These are phyloP conservation scores for Atkinsonella hypoxylon DNA, from an alignment of 2,329 filamentous ascomycete species.

Conservation along the genomic window DNA sequence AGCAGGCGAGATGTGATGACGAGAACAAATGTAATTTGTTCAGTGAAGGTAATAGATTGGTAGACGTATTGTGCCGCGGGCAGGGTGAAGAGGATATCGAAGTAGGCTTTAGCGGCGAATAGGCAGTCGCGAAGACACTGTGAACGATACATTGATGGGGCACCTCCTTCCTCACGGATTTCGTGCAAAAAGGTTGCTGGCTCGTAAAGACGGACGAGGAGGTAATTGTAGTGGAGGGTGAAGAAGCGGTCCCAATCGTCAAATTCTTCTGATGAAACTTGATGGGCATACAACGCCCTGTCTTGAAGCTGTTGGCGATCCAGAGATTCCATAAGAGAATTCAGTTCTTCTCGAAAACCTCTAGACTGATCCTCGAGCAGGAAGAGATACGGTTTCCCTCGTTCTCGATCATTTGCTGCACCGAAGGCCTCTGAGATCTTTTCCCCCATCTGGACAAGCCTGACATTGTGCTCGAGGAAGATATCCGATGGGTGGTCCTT, in stretches of 20 bases:
- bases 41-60: slow-evolving; percentile 12
- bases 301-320: slow-evolving; percentile 11
- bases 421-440: slow-evolving; percentile 22
- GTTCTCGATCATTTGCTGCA: slow-evolving; percentile 16
- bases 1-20: slow-evolving; percentile 13
- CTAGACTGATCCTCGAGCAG: slow-evolving; percentile 22
- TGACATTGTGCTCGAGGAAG: slow-evolving; percentile 21
- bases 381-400: slow-evolving; percentile 17
- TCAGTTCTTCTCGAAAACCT: slow-evolving; percentile 20
- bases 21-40: slow-evolving; percentile 9
- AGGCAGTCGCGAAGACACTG: slow-evolving; percentile 25
- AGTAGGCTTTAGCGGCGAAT: slow-evolving; percentile 21
- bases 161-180: slow-evolving; percentile 14
- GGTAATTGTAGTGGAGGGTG: slow-evolving; percentile 22
- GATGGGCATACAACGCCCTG: slow-evolving; percentile 4
- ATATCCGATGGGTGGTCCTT: slow-evolving; percentile 18
- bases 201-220: slow-evolving; percentile 26
- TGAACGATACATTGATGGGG: slow-evolving; percentile 16
- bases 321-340: slow-evolving; percentile 20
- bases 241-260: slow-evolving; percentile 14
- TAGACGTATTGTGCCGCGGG: slow-evolving; percentile 13
- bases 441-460: slow-evolving; percentile 24
- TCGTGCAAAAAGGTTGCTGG: slow-evolving; percentile 23
- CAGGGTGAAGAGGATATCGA: slow-evolving; percentile 18
- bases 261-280: slow-evolving; percentile 6